Percentiles rank a stretch among this genome's conserved stretches.
Evolutionary conservation across 257 asterid species (phyloP).

Genomic region (Ocimum tenuiflorum): DNA sequence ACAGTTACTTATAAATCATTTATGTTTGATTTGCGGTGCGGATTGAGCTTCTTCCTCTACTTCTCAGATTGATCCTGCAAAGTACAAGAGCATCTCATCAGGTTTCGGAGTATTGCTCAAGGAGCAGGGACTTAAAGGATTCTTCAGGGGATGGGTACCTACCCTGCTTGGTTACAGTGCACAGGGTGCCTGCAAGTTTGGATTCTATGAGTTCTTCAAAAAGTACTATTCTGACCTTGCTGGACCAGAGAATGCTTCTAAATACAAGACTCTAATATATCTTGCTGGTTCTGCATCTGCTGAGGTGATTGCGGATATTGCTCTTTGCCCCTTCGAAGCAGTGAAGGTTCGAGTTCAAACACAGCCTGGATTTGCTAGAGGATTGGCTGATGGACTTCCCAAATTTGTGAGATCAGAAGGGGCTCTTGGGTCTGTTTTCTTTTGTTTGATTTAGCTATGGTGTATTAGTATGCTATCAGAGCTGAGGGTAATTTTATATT

Average conservation of each 20-base stretch:
- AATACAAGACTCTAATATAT: conserved; percentile 39
- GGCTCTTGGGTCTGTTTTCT: conserved; percentile 32
- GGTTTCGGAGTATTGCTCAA: conserved; percentile 36
- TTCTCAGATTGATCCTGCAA: conserved; percentile 35
- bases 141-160: conserved; percentile 46
- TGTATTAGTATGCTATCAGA: background rate
- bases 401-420: conserved; percentile 44
- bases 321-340: conserved; percentile 45
- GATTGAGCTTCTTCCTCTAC: background rate
- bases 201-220: conserved; percentile 40
- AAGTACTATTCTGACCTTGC: conserved; percentile 39
- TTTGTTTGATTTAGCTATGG: background rate
- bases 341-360: conserved; percentile 49
- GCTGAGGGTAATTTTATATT: background rate
- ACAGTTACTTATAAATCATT: background rate
- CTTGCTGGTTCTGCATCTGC: conserved; percentile 50
- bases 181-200: conserved; percentile 51
- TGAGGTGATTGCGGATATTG: conserved; percentile 46
- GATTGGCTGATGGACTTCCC: conserved; percentile 39
- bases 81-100: conserved; percentile 43
- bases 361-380: conserved; percentile 49
- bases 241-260: conserved; percentile 37
- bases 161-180: conserved; percentile 44
- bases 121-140: conserved; percentile 40
- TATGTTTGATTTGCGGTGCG: background rate